Conservation (phyloP, 495 filamentous ascomycete genomes). For the Penicillium cataractarum region DNA sequence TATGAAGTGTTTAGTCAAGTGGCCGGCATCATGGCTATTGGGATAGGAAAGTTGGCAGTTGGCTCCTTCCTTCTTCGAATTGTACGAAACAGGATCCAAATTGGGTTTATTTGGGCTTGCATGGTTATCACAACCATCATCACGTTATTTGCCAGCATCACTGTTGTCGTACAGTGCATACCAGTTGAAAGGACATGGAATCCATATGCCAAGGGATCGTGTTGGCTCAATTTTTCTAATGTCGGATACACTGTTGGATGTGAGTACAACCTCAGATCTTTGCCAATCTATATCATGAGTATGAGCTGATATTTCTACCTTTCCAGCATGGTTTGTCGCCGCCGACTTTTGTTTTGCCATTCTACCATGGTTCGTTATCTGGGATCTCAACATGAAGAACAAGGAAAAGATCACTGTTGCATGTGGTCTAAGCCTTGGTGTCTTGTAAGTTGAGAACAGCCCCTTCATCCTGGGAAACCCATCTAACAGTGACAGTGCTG, state of each 20-base stretch:
- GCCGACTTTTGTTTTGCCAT: slow-evolving; percentile 34
- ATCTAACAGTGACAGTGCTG: slow-evolving; percentile 20
- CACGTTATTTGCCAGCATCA: background rate
- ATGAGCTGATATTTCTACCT: background rate
- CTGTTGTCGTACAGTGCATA: background rate
- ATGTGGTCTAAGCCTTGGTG: slow-evolving; percentile 30
- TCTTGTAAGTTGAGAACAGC: slow-evolving; percentile 23
- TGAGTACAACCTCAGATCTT: background rate
- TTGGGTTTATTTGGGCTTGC: background rate
- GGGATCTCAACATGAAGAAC: slow-evolving; percentile 37
- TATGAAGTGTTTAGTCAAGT: slow-evolving; percentile 25
- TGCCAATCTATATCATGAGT: background rate
- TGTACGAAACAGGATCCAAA: background rate
- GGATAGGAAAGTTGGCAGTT: background rate
- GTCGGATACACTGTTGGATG: background rate
- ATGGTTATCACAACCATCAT: background rate
- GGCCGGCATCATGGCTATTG: background rate
- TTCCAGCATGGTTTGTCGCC: slow-evolving; percentile 30
- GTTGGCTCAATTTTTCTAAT: background rate
- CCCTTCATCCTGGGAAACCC: background rate
- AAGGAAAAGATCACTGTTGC: slow-evolving; percentile 35
- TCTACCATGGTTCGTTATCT: slow-evolving; percentile 34
- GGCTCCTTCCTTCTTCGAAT: background rate
- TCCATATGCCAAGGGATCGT: background rate
- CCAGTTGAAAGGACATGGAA: background rate